Conservation (phyloP, 805 yeast species). For the Myxozyma sirexii region DNA sequence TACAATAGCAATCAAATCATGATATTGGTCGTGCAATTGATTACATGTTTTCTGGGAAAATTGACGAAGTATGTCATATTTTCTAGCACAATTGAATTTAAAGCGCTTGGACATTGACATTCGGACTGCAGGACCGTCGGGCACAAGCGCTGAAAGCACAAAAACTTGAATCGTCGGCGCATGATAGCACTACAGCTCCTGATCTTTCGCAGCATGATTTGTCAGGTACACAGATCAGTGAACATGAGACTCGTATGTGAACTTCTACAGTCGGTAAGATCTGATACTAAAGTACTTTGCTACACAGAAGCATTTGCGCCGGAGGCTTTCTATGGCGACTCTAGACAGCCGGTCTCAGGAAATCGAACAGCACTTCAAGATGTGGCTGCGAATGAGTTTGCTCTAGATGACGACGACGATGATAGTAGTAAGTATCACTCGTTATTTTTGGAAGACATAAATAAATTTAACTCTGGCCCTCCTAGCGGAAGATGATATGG, state of each 20-base stretch:
- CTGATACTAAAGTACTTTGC: not conserved
- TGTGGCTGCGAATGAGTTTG: not conserved
- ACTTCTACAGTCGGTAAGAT: too few species aligned
- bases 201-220: not conserved
- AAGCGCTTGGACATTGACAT: not conserved
- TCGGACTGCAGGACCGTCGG: constrained; percentile 8
- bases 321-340: constrained; percentile 17
- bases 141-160: not conserved
- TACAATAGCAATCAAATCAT: constrained; percentile 31
- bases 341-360: not conserved
- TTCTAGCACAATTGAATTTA: too few species aligned
- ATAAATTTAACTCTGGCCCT: too few species aligned
- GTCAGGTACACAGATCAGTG: constrained; percentile 1
- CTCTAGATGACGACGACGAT: constrained; percentile 15
- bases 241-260: constrained; percentile 16
- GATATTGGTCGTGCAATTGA: constrained; percentile 40
- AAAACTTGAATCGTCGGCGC: not conserved
- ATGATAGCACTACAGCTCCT: not conserved
- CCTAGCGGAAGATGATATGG: constrained; percentile 28
- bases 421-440: constrained; percentile 13
- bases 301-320: constrained; percentile 24
- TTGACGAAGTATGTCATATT: constrained; percentile 15
- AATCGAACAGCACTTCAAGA: not conserved
- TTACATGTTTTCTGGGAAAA: constrained; percentile 36
- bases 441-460: too few species aligned